phyloP scores from a whole-genome alignment of 208 protist species.

The Trypanosoma grayi region DNA sequence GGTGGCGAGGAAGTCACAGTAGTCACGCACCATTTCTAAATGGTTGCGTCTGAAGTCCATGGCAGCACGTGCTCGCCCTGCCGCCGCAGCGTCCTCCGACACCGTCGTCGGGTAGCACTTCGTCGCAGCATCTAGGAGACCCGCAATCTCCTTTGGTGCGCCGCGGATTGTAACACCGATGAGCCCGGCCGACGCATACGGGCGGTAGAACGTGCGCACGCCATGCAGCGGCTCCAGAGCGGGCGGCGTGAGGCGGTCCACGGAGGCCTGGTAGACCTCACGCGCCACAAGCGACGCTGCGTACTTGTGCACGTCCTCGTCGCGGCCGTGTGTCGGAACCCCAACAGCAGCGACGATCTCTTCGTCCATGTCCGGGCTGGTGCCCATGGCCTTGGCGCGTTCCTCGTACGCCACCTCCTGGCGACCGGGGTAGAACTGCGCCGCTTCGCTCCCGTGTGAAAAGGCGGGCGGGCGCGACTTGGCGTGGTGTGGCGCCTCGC shows the following conservation, averaged over 20 bases:
- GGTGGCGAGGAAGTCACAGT: conserved; percentile 82
- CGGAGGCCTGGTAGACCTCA: conserved; percentile 57
- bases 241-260: conserved; percentile 27
- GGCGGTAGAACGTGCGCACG: conserved; percentile 72
- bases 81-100: conserved; percentile 28
- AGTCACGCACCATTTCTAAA: conserved; percentile 66
- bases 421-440: conserved; percentile 73
- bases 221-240: conserved; percentile 34
- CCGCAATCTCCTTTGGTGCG: conserved; percentile 37
- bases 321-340: conserved; percentile 50
- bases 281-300: conserved; percentile 62
- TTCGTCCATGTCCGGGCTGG: conserved; percentile 78
- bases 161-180: conserved; percentile 75
- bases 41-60: conserved; percentile 47
- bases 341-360: conserved; percentile 79
- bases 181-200: conserved; percentile 71
- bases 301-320: conserved; percentile 50
- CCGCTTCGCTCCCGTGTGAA: conserved; percentile 51
- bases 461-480: conserved; percentile 28
- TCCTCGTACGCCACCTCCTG: conserved; percentile 62
- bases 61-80: conserved; percentile 39
- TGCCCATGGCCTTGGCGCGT: conserved; percentile 70
- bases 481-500: conserved; percentile 68
- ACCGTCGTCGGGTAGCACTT: conserved; percentile 39
- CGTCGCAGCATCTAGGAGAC: conserved; percentile 34